These are phyloP conservation scores for Paxillus rubicundulus DNA, from an alignment of 768 basidiomycete genomes.

Conservation along the genomic window DNA sequence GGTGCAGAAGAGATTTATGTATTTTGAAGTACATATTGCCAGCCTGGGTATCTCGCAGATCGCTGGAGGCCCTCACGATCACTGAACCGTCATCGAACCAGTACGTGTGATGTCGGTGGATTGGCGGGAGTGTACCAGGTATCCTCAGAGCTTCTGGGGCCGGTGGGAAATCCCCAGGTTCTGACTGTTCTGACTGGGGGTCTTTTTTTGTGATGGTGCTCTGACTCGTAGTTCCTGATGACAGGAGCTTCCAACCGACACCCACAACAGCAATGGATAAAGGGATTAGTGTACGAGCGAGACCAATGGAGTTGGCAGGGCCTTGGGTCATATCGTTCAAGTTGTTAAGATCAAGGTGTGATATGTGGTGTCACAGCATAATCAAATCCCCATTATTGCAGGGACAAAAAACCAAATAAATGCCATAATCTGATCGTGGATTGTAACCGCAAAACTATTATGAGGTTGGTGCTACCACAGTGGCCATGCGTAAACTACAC, in stretches of 20 bases:
- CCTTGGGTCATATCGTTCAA: background rate
- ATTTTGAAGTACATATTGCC: slow-evolving; percentile 48
- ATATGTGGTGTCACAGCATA: background rate
- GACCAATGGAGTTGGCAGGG: background rate
- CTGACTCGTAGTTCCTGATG: background rate
- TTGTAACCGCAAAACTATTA: background rate
- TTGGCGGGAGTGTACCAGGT: background rate
- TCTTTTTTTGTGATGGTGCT: background rate
- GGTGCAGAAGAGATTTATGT: slow-evolving; percentile 49
- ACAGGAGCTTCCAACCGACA: slow-evolving; percentile 6
- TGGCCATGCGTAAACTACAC: background rate
- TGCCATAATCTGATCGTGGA: background rate
- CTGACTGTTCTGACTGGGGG: background rate
- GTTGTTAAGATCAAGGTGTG: too few relatives aligned
- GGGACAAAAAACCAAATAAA: too few relatives aligned
- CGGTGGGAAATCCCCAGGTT: background rate
- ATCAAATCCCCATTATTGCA: background rate
- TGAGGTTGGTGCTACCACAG: background rate
- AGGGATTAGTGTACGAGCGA: slow-evolving; percentile 6
- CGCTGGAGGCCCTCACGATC: slow-evolving; percentile 43
- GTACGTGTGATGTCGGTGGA: slow-evolving; percentile 44
- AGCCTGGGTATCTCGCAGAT: background rate
- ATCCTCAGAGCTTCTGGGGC: too few relatives aligned
- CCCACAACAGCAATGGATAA: slow-evolving; percentile 6
- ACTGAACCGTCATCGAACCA: slow-evolving; percentile 71